phyloP scores from a whole-genome alignment of 805 yeast genomes.

The Starmerella geochares region DNA sequence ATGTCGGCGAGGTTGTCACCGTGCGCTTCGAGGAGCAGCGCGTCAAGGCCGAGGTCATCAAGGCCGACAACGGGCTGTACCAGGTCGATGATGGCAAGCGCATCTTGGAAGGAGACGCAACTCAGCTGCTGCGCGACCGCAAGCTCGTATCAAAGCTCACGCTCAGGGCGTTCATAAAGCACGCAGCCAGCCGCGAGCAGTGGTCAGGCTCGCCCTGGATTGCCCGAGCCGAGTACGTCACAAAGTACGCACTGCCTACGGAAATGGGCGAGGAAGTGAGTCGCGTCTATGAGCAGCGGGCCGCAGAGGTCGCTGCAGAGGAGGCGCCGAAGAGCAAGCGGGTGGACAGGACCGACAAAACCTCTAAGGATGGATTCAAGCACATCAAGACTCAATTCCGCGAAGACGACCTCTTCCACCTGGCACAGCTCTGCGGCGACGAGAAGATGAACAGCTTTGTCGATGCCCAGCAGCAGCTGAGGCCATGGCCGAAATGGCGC shows the following conservation, averaged over 20 bases:
- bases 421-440: constrained; percentile 14
- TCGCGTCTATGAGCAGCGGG: constrained; percentile 10
- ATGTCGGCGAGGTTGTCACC: constrained; percentile 79
- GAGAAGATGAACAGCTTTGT: constrained; percentile 8
- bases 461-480: constrained; percentile 4
- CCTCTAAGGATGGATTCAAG: background rate
- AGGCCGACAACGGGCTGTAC: constrained; percentile 13
- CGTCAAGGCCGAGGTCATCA: constrained; percentile 39
- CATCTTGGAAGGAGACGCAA: constrained; percentile 27
- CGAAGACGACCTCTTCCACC: constrained; percentile 18
- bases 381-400: background rate
- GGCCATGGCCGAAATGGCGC: constrained; percentile 25
- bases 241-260: constrained; percentile 45
- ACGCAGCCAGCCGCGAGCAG: constrained; percentile 63
- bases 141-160: constrained; percentile 81
- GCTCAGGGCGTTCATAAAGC: constrained; percentile 77
- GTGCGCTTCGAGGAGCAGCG: constrained; percentile 42
- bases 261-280: constrained; percentile 19
- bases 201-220: constrained; percentile 96
- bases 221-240: constrained; percentile 67
- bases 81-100: constrained; percentile 14
- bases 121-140: constrained; percentile 65
- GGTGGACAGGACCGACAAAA: background rate
- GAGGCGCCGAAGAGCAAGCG: background rate
- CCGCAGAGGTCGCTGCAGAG: constrained; percentile 6